Evolutionary conservation across 2,329 filamentous ascomycete species (phyloP).

Genomic region (Nemania sp.): DNA sequence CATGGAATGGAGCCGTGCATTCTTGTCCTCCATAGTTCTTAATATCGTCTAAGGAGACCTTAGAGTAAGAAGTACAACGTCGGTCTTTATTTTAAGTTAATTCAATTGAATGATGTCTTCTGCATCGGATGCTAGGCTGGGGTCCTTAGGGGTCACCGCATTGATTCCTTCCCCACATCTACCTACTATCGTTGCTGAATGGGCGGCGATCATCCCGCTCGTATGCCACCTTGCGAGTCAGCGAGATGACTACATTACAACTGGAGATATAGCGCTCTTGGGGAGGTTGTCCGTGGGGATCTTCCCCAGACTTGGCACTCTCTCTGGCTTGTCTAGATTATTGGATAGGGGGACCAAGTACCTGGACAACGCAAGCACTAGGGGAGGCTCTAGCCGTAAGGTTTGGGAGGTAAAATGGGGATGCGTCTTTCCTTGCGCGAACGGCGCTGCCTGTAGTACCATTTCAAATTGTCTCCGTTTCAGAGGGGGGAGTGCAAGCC

Average conservation of each 20-base stretch:
- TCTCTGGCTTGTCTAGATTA: slow-evolving; percentile 11
- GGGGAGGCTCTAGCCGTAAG: slow-evolving; percentile 23
- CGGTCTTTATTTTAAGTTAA: too few relatives aligned
- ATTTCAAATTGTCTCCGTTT: slow-evolving; percentile 35
- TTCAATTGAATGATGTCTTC: not conserved
- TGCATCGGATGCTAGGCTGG: slow-evolving; percentile 1
- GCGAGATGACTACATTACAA: slow-evolving; percentile 25
- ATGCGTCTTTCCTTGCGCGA: slow-evolving; percentile 46
- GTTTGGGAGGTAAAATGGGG: slow-evolving; percentile 49
- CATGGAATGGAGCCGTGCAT: too few relatives aligned
- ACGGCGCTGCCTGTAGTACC: slow-evolving; percentile 42
- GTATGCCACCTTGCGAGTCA: slow-evolving; percentile 24
- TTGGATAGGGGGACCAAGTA: slow-evolving; percentile 5
- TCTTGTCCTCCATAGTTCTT: too few relatives aligned
- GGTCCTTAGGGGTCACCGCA: not conserved
- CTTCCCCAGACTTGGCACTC: slow-evolving; percentile 21
- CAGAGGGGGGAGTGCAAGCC: not conserved
- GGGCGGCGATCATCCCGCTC: slow-evolving; percentile 26
- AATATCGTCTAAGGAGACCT: too few relatives aligned
- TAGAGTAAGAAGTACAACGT: too few relatives aligned
- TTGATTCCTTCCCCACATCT: slow-evolving; percentile 1
- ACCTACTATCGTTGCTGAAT: slow-evolving; percentile 15
- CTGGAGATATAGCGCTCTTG: slow-evolving; percentile 13
- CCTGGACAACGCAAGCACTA: slow-evolving; percentile 19
- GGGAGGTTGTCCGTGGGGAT: slow-evolving; percentile 9